Evolutionary conservation across 2,329 filamentous ascomycete genomes (phyloP), one percentile per base, ranked within the genome.

Genomic region (Niveomyces coronatus): DNA sequence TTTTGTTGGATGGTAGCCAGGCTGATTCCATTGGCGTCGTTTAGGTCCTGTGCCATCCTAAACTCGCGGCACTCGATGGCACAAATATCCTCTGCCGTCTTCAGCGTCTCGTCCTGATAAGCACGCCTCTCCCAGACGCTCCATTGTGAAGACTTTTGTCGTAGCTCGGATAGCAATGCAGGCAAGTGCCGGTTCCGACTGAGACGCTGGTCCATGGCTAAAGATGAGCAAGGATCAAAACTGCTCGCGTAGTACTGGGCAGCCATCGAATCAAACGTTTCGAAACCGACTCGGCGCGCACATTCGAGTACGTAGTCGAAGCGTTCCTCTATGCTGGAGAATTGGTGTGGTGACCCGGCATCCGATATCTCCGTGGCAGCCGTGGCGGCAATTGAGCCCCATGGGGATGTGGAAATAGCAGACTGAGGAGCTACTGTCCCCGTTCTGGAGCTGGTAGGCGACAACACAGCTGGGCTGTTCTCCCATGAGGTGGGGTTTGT

Each of bases 31-130:
- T 28, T 36, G 26, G 20, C 35, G 13, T 39, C 36, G 20, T 24
- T 28, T 14, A 35, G 26, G 20, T 35, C 32, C 28, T 35, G 32
- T 20, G 20, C 22, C 16, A 33, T 26, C 22, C 36, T 26, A 16
- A 42, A 42, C 16, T 42, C 40, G 11, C 36, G 40, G 28, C 40
- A 42, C 32, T 42, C 40, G 0, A 32, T 26, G 19, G 40, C 40
- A 28, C 40, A 42, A 19, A 42, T 42, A 14, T 35, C 36, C 29
- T 50, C 45, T 20, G 47, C 47, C 2, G 47, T 47, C 23, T 48
- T 49, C 14, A 54, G 40, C n/a, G 53, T 45, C 31, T 54, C 50
- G 4, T 53, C 49, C 6, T 50, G 44, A 30, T 55, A 53, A 1
- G 47, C 51, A 7, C 43, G 41, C 11, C 51, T 44, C 40, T 50